Evolutionary conservation across 2,329 filamentous ascomycete species (phyloP).

Genomic region (Eutypella sp.): DNA sequence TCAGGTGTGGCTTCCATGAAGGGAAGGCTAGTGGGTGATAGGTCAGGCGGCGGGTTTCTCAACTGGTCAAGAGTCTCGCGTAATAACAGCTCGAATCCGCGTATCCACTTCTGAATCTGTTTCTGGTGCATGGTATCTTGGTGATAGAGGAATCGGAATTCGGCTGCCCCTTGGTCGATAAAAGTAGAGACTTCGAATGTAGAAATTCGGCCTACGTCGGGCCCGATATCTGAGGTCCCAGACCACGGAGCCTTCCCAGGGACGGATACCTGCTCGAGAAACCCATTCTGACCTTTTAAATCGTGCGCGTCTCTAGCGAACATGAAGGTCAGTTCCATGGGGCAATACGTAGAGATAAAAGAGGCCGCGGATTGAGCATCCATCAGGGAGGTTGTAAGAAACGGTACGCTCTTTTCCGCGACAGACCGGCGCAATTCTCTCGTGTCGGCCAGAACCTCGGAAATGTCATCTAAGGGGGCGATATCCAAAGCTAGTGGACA

Average conservation of each 20-base stretch:
- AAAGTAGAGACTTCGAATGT: constrained; percentile 47
- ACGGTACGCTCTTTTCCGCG: constrained; percentile 39
- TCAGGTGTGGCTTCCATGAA: constrained; percentile 43
- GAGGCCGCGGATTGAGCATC: constrained; percentile 21
- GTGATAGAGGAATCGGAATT: constrained; percentile 42
- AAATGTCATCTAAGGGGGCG: constrained; percentile 41
- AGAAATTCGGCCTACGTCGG: constrained; percentile 42
- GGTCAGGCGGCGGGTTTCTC: constrained; percentile 36
- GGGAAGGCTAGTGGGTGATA: constrained; percentile 47
- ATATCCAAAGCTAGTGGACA: constrained; percentile 44
- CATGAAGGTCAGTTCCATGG: constrained; percentile 56
- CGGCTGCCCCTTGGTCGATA: constrained; percentile 39
- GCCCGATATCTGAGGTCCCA: constrained; percentile 39
- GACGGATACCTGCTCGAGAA: constrained; percentile 43
- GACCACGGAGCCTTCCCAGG: constrained; percentile 35
- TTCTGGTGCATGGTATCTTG: constrained; percentile 35
- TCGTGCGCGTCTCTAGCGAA: constrained; percentile 47
- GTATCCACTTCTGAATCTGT: constrained; percentile 42
- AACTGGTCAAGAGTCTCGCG: constrained; percentile 39
- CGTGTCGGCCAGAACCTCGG: constrained; percentile 46
- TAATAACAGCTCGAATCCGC: constrained; percentile 40
- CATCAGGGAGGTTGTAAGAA: constrained; percentile 39
- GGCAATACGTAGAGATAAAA: constrained; percentile 38
- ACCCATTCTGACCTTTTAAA: constrained; percentile 40
- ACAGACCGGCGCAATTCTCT: constrained; percentile 47